These are phyloP conservation scores for Globisporangium alternatum DNA, from an alignment of 352 stramenopile genomes.

Conservation along the genomic window DNA sequence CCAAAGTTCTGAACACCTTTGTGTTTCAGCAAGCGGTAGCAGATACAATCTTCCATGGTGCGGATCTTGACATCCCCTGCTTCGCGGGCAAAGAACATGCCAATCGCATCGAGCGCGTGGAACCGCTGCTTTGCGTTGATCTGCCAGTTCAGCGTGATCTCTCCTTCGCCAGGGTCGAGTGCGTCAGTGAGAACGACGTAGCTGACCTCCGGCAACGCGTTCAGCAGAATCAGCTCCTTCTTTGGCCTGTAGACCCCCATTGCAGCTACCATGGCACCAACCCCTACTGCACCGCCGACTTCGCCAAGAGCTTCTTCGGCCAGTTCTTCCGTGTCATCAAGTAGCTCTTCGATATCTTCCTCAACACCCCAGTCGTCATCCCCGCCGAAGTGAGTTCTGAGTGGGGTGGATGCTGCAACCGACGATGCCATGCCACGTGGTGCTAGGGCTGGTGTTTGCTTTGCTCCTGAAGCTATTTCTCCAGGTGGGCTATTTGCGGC, in stretches of 20 bases:
- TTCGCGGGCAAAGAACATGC: conserved; percentile 47
- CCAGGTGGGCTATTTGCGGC: not conserved
- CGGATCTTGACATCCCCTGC: conserved; percentile 25
- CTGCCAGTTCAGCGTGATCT: conserved; percentile 56
- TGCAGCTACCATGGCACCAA: conserved; percentile 24
- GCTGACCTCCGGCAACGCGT: conserved; percentile 41
- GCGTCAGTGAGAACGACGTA: conserved; percentile 52
- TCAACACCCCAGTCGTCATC: conserved; percentile 15
- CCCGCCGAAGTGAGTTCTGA: not conserved
- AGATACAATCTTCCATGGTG: conserved; percentile 60
- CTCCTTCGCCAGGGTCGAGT: conserved; percentile 44
- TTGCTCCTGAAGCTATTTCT: not conserved
- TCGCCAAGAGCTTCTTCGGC: conserved; percentile 16
- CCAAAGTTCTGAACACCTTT: conserved; percentile 33
- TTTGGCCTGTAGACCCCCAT: conserved; percentile 25
- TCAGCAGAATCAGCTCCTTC: conserved; percentile 44
- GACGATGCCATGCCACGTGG: too few relatives aligned
- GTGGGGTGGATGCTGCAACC: not conserved
- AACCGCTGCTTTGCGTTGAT: conserved; percentile 52
- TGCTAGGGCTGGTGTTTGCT: not conserved
- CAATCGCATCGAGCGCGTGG: conserved; percentile 53
- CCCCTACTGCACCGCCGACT: conserved; percentile 6
- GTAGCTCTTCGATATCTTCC: conserved; percentile 9
- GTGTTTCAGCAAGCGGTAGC: conserved; percentile 51
- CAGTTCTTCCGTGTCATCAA: conserved; percentile 15